These are phyloP conservation scores for Allium sativum DNA, from an alignment of 106 monocot genomes.

Conservation along the genomic window DNA sequence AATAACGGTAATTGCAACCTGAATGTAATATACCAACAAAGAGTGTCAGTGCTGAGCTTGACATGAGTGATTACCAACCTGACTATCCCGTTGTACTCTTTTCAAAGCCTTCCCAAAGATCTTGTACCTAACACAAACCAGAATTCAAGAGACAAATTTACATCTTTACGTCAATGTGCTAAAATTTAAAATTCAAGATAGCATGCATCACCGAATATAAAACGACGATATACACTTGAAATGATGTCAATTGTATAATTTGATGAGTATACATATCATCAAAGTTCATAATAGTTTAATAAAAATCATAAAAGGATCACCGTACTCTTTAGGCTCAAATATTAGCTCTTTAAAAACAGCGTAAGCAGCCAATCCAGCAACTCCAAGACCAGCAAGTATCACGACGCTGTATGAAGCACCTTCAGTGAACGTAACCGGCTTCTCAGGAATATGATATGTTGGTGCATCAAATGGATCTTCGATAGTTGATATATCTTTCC, in stretches of 20 bases:
- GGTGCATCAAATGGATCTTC: constrained; percentile 93
- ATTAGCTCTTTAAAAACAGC: constrained; percentile 98
- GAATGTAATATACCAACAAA: no score
- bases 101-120: constrained; percentile 89
- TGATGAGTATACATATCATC: no score
- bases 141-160: no score
- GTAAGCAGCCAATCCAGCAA: constrained; percentile 85
- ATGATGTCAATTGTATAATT: background rate
- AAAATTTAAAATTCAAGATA: no score
- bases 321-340: constrained; percentile 94
- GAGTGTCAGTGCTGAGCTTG: background rate
- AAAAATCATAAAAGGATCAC: constrained; percentile 7
- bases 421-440: constrained; percentile 89
- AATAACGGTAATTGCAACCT: constrained; percentile 5
- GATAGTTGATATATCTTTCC: constrained; percentile 67
- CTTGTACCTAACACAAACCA: constrained; percentile 59
- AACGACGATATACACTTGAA: no score
- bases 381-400: constrained; percentile 79
- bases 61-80: constrained; percentile 40
- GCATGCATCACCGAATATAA: no score
- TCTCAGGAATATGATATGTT: constrained; percentile 94
- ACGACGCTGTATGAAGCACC: constrained; percentile 89
- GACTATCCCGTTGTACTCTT: constrained; percentile 89
- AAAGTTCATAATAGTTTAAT: background rate
- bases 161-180: no score